These are phyloP conservation scores for Saxispiralis lemnorum DNA, from an alignment of 495 filamentous ascomycete genomes.

Conservation along the genomic window DNA sequence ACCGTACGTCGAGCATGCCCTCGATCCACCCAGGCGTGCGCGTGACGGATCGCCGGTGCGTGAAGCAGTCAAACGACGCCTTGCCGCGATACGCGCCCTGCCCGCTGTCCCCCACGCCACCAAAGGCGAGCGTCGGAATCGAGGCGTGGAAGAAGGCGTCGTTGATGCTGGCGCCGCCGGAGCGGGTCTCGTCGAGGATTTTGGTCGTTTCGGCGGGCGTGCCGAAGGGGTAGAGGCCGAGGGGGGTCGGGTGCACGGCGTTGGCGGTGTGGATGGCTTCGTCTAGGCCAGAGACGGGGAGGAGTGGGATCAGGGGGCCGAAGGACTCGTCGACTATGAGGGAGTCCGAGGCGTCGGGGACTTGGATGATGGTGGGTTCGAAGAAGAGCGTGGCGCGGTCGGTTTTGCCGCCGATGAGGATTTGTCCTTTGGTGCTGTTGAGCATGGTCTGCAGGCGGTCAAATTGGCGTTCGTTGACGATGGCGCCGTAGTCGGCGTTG, in stretches of 20 bases:
- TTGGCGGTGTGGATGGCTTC: conserved; percentile 66
- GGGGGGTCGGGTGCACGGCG: conserved; percentile 56
- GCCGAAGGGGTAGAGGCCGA: conserved; percentile 74
- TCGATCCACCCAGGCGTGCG: conserved; percentile 72
- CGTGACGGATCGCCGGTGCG: conserved; percentile 54
- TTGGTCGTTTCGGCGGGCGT: conserved; percentile 52
- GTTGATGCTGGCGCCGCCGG: conserved; percentile 24
- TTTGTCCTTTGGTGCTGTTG: conserved; percentile 62
- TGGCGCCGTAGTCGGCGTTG: conserved; percentile 56
- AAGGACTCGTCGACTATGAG: conserved; percentile 71
- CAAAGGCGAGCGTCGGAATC: conserved; percentile 65
- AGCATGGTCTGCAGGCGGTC: conserved; percentile 76
- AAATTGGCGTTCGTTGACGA: conserved; percentile 64
- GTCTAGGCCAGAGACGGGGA: conserved; percentile 57
- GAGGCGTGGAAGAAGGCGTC: conserved; percentile 55
- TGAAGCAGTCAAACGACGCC: conserved; percentile 71
- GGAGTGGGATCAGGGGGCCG: conserved; percentile 68
- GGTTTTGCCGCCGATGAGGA: conserved; percentile 66
- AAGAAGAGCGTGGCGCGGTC: conserved; percentile 67
- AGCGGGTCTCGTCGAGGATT: conserved; percentile 24
- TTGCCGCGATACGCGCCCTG: conserved; percentile 66
- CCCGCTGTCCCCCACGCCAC: conserved; percentile 77
- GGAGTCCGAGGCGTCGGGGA: conserved; percentile 57
- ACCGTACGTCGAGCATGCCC: conserved; percentile 51
- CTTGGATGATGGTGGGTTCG: conserved; percentile 66